Evolutionary conservation across 176 grass and related monocot genomes (phyloP).

Genomic region (Bolboschoenus planiculmis): DNA sequence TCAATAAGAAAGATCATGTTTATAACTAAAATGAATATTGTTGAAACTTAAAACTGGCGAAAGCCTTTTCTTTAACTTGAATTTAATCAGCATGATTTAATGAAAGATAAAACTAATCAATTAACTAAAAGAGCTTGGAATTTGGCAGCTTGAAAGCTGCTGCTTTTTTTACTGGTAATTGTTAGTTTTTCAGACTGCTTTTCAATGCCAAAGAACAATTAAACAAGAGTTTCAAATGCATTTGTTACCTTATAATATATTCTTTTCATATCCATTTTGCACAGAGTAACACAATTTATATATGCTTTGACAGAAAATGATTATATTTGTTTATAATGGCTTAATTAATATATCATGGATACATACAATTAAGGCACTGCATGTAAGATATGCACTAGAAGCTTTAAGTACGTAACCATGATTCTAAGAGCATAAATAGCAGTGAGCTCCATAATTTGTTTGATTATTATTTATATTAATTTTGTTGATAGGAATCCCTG

Average conservation of each 20-base stretch:
- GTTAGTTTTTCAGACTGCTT: background rate
- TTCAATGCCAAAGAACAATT: background rate
- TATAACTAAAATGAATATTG: background rate
- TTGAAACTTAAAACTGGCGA: background rate
- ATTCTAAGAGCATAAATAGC: background rate
- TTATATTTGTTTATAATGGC: background rate
- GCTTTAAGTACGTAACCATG: background rate
- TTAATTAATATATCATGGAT: background rate
- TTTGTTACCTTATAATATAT: background rate
- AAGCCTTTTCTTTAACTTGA: background rate
- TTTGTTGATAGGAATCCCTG: background rate
- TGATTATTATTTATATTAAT: background rate
- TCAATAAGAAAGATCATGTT: background rate
- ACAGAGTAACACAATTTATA: background rate
- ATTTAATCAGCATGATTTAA: background rate
- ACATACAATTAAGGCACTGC: background rate
- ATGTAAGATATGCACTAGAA: background rate
- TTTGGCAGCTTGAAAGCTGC: background rate
- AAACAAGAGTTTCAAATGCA: background rate
- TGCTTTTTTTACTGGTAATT: background rate
- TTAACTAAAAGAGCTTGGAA: background rate
- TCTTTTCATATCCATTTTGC: background rate
- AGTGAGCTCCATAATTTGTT: background rate
- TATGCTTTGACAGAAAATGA: background rate
- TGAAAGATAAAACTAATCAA: background rate